Evolutionary conservation across 495 filamentous ascomycete genomes (phyloP), one percentile per base, ranked within the genome.

Genomic region (Haplographium delicatum): DNA sequence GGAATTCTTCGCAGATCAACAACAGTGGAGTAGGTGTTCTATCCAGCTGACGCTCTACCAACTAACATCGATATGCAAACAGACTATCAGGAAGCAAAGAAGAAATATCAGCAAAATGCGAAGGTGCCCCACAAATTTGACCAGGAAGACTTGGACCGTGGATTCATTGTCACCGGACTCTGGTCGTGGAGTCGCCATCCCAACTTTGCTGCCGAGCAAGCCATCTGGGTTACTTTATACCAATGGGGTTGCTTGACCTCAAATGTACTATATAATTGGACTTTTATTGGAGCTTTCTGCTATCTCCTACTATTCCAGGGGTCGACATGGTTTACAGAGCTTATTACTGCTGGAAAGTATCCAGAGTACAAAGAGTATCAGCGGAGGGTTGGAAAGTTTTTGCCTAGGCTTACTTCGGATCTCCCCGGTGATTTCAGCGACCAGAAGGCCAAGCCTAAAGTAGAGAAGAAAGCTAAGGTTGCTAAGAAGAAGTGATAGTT

Each of bases 201-300:
- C 31, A 97, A 97, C 68, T 97, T 96, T 62, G 79, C 84, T 23
- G 86, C 88, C 31, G 94, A 99, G 67, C 91, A 97, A 69, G 76
- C 83, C 23, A 81, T 97, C 62, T 99, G 94, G 94, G 66, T 95
- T 28, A 62, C 77, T 22, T 62, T 96, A 48, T 97, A 97, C 64
- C 74, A 85, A 50, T 99, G 93, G 93, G 77, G 75, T 53, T 89
- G 84, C 67, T 88, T 73, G 63, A 74, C 78, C 48, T 86, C 83
- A 15, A 76, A 82, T 30, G 78, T 70, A 6, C 75, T 81, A 40
- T 81, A 79, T 64, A 90, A 85, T 66, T 99, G 91, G 91, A 79
- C 85, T 2, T 79, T 75, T 15, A 53, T 80, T n/a, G 93, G 91
- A 10, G 72, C 83, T 0, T 10, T 87, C 4, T 70, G 72, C 20